These are phyloP conservation scores for Narthecium ossifragum DNA, from an alignment of 106 monocot genomes.

Conservation along the genomic window DNA sequence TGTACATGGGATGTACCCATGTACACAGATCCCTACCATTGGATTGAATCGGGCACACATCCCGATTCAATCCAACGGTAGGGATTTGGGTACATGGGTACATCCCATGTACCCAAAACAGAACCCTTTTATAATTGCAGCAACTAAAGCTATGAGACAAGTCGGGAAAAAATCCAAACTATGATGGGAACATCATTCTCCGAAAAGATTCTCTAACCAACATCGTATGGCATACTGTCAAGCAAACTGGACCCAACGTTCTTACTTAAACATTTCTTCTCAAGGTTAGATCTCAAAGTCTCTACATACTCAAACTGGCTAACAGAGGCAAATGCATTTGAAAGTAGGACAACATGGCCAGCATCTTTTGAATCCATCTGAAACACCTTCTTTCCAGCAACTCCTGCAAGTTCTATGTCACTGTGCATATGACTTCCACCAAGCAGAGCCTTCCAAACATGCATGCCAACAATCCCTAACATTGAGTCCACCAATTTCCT, in stretches of 20 bases:
- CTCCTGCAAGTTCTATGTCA: conserved; percentile 16
- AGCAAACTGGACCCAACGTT: conserved; percentile 20
- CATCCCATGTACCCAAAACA: too few relatives aligned
- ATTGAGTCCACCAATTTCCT: conserved; percentile 14
- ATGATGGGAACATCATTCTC: too few relatives aligned
- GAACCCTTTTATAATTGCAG: too few relatives aligned
- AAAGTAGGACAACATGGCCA: conserved; percentile 28
- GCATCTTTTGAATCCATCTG: conserved; percentile 18
- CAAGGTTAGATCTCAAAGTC: conserved; percentile 20
- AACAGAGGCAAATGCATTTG: conserved; percentile 39
- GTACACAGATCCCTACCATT: too few relatives aligned
- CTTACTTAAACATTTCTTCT: conserved; percentile 13
- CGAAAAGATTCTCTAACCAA: not conserved
- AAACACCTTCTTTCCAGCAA: conserved; percentile 20
- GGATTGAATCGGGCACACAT: too few relatives aligned
- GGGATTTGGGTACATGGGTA: too few relatives aligned
- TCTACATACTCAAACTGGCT: conserved; percentile 34
- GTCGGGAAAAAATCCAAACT: too few relatives aligned
- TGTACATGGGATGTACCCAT: too few relatives aligned
- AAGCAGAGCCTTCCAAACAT: conserved; percentile 41
- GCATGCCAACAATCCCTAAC: not conserved
- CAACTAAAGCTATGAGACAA: too few relatives aligned
- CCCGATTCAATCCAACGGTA: too few relatives aligned
- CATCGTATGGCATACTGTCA: conserved; percentile 11
- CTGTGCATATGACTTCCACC: conserved; percentile 13